Conservation (phyloP, 1,284 basidiomycete species). For the Heterobasidion occidentale region DNA sequence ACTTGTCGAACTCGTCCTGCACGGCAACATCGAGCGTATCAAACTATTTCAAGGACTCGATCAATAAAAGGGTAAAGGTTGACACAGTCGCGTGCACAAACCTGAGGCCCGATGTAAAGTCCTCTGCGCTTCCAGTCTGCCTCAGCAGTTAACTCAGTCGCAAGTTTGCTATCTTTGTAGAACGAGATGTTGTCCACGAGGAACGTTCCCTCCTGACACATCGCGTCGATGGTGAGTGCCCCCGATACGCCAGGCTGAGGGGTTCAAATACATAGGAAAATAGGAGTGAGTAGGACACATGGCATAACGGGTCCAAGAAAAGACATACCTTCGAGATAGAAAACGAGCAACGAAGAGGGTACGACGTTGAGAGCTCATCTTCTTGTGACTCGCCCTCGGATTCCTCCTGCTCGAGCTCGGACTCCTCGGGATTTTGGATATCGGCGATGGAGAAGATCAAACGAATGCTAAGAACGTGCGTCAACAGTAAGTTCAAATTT, state of each 20-base stretch:
- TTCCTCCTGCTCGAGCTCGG: conserved; percentile 31
- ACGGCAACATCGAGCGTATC: conserved; percentile 84
- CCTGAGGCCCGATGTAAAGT: conserved; percentile 87
- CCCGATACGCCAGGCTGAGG: conserved; percentile 40
- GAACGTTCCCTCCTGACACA: conserved; percentile 81
- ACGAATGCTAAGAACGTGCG: conserved; percentile 45
- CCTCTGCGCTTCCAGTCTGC: conserved; percentile 91
- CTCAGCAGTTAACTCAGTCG: conserved; percentile 77
- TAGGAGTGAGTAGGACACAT: not conserved
- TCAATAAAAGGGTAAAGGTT: conserved; percentile 3
- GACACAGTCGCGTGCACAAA: conserved; percentile 25
- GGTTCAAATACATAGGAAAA: conserved; percentile 5
- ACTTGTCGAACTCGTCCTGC: conserved; percentile 83
- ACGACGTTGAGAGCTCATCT: conserved; percentile 37
- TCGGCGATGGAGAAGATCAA: conserved; percentile 82
- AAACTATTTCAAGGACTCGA: conserved; percentile 40
- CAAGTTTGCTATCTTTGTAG: conserved; percentile 71
- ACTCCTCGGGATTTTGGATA: conserved; percentile 44
- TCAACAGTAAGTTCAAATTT: not conserved
- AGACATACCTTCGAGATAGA: conserved; percentile 73
- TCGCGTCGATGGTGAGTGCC: conserved; percentile 73
- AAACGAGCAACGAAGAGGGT: conserved; percentile 73
- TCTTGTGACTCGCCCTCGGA: conserved; percentile 29
- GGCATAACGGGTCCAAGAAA: not conserved
- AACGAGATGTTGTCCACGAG: conserved; percentile 85